A percentile compares a stretch with the other conserved stretches of the same genome.
phyloP scores from a whole-genome alignment of 192 early-diverging fungal genomes.

The Coemansia sp. region DNA sequence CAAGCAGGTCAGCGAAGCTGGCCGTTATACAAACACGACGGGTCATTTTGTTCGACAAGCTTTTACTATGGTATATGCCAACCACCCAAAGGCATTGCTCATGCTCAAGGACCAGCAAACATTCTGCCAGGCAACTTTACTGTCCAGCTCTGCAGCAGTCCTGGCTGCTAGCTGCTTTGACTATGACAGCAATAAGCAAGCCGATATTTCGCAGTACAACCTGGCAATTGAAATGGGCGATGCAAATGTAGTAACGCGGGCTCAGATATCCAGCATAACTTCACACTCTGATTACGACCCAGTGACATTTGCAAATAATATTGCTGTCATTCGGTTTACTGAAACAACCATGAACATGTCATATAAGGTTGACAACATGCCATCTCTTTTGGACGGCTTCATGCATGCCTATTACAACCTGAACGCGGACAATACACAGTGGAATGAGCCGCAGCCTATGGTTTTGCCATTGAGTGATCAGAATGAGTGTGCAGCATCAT shows the following conservation, averaged over 20 bases:
- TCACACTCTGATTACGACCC: slow-evolving; percentile 18
- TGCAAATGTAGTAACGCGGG: background rate
- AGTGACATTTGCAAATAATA: slow-evolving; percentile 10
- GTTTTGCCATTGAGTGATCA: background rate
- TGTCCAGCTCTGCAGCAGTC: slow-evolving; percentile 5
- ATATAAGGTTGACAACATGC: slow-evolving; percentile 4
- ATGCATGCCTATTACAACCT: slow-evolving; percentile 12
- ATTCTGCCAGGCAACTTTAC: slow-evolving; percentile 2
- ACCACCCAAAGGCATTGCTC: too few species aligned
- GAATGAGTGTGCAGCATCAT: background rate
- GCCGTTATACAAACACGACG: background rate
- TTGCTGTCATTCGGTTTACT: too few species aligned
- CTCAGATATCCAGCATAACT: slow-evolving; percentile 8
- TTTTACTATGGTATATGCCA: too few species aligned
- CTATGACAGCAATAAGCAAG: background rate
- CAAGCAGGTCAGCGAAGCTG: background rate
- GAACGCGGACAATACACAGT: background rate
- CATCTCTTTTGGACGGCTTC: slow-evolving; percentile 3
- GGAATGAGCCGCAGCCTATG: slow-evolving; percentile 6
- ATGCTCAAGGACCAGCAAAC: slow-evolving; percentile 13
- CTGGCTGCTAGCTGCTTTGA: slow-evolving; percentile 20
- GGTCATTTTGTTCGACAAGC: background rate
- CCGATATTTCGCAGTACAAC: background rate
- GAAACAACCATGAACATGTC: too few species aligned
- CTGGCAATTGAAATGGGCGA: background rate